A percentile compares a stretch with the other conserved stretches of the same genome.
phyloP scores from a whole-genome alignment of 352 stramenopile species.

The Pythium phragmitis region DNA sequence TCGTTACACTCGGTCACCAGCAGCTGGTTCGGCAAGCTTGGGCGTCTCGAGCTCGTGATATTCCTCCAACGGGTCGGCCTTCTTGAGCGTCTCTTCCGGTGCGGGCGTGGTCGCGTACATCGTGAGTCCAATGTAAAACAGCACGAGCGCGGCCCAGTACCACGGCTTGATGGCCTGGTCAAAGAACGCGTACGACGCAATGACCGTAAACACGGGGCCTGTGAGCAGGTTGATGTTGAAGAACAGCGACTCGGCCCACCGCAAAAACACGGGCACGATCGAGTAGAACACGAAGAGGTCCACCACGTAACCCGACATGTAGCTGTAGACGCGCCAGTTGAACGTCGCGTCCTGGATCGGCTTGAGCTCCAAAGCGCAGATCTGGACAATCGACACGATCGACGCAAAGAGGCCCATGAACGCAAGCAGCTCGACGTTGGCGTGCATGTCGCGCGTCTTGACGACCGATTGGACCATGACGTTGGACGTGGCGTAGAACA shows the following conservation, averaged over 20 bases:
- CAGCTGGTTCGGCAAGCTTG: slow-evolving; percentile 10
- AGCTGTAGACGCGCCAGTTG: slow-evolving; percentile 49
- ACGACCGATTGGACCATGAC: slow-evolving; percentile 74
- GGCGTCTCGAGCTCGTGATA: slow-evolving; percentile 22
- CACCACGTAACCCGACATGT: slow-evolving; percentile 55
- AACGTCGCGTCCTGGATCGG: slow-evolving; percentile 49
- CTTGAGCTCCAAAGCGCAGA: slow-evolving; percentile 43
- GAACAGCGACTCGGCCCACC: slow-evolving; percentile 59
- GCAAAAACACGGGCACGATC: slow-evolving; percentile 56
- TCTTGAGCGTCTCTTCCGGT: slow-evolving; percentile 24
- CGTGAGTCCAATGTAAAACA: slow-evolving; percentile 57
- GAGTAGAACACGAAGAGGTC: slow-evolving; percentile 66
- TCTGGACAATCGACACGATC: slow-evolving; percentile 53
- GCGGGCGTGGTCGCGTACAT: slow-evolving; percentile 46
- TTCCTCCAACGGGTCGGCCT: neutral
- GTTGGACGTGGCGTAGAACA: slow-evolving; percentile 65
- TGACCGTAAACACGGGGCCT: slow-evolving; percentile 54
- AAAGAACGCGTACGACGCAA: slow-evolving; percentile 59
- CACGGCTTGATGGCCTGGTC: slow-evolving; percentile 53
- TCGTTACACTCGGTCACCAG: slow-evolving; percentile 5
- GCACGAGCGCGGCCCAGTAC: slow-evolving; percentile 59
- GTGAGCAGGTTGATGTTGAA: slow-evolving; percentile 71
- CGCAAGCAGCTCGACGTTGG: slow-evolving; percentile 58
- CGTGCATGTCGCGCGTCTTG: slow-evolving; percentile 51
- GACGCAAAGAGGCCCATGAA: slow-evolving; percentile 54